Conservation (phyloP, 2,329 filamentous ascomycete genomes). For the Xylaria sp. region DNA sequence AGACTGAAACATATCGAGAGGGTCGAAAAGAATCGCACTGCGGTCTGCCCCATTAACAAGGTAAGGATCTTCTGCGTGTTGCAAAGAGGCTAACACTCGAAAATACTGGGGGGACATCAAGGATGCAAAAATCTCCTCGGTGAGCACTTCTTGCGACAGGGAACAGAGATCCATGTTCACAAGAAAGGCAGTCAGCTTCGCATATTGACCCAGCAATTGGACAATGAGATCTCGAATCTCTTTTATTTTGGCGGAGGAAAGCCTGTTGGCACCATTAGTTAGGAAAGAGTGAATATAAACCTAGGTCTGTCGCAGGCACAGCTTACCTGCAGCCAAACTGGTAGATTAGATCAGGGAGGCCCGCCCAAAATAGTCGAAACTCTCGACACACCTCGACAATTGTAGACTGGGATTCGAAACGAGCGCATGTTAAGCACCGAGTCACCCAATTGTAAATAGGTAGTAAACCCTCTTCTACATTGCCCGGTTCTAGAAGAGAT, state of each 20-base stretch:
- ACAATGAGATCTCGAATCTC: conserved; percentile 31
- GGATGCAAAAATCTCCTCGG: conserved; percentile 34
- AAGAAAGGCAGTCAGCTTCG: conserved; percentile 49
- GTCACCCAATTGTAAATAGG: conserved; percentile 48
- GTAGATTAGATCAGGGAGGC: conserved; percentile 47
- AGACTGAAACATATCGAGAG: conserved; percentile 42
- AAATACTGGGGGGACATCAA: conserved; percentile 44
- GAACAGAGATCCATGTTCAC: conserved; percentile 44
- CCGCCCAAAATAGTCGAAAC: conserved; percentile 47
- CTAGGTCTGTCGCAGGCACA: not conserved
- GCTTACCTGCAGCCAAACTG: conserved; percentile 40
- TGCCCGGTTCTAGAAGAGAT: conserved; percentile 33
- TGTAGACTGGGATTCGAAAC: conserved; percentile 30
- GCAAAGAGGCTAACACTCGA: conserved; percentile 38
- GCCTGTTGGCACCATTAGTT: conserved; percentile 17
- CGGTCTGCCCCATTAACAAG: conserved; percentile 30
- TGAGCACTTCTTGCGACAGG: conserved; percentile 25
- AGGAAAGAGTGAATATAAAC: not conserved
- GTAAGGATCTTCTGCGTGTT: conserved; percentile 30
- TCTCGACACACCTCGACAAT: conserved; percentile 41
- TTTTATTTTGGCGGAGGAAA: conserved; percentile 23
- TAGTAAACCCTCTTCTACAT: conserved; percentile 42
- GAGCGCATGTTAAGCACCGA: conserved; percentile 41
- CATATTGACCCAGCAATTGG: conserved; percentile 36
- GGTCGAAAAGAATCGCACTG: conserved; percentile 32